Base-by-base conservation (phyloP, 2,329 filamentous ascomycete species). In the Phialophora expanda region DNA sequence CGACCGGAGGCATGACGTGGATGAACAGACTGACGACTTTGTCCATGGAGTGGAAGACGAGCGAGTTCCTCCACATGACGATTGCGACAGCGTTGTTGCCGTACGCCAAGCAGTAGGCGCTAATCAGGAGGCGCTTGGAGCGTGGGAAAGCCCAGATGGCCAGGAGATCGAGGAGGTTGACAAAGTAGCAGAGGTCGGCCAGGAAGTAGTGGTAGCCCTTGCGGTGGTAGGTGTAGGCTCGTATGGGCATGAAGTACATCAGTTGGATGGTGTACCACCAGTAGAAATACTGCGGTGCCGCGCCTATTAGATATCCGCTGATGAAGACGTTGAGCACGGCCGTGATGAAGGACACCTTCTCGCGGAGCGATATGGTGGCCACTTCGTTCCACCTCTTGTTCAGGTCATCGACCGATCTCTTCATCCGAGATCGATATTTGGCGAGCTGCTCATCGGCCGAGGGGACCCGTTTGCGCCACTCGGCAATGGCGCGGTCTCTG, bases 1-100 rank as follows among this genome's bases (percentile, higher is more conserved):
- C 92, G 5, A 91, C 94, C 71, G 93, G 97, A 0, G 95, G 95
- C 94, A 99, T 99, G 74, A 99, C 96, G 78, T 99, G 95, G 72
- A 99, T 97, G 81, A 99, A 99, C n/a, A 99, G 85, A 77, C 88
- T 90, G 12, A 93, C 96, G 67, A 98, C 93, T 79, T 99, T 99
- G 84, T 99, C 95, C 79, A 99, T 89, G 75, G 92, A 96, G 82
- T 99, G 95, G 78, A 99, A 99, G 55, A 99, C 95, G 75, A 99
- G 86, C 34, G 93, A 97, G 78, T 99, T 99, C 70, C 95, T 89
- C 95, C 95, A 99, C 93, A 99, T 95, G 76, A 95, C 93, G 77
- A 99, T 98, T 12, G 95, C 95, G 55, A 97, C 89, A 22, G 95
- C 95, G 76, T 99, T 99, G 79, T 99, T 99, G 69, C 95, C 95